phyloP scores from a whole-genome alignment of 257 asterid species.

The Vinca minor region DNA sequence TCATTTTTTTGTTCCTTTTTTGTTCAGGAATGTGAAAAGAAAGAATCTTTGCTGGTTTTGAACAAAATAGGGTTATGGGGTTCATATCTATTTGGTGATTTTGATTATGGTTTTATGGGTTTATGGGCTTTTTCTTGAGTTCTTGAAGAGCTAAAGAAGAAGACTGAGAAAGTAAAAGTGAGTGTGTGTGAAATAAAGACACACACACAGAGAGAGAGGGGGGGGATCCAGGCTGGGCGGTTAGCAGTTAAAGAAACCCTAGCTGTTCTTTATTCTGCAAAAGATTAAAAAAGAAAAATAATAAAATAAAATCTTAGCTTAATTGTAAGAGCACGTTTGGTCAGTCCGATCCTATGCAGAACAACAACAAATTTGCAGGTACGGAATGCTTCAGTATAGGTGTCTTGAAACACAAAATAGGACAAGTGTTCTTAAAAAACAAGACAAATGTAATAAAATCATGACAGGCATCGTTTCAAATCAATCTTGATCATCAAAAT shows the following conservation, averaged over 20 bases:
- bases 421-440: no score
- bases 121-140: not conserved
- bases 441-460: no score
- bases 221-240: not conserved
- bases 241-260: slow-evolving; percentile 6
- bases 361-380: no score
- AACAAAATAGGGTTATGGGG: not conserved
- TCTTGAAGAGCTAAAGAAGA: not conserved
- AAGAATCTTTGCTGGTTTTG: not conserved
- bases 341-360: no score
- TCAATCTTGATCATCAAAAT: no score
- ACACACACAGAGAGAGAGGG: not conserved
- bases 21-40: not conserved
- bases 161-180: not conserved
- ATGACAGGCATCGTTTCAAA: no score
- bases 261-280: no score
- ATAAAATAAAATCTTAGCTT: no score
- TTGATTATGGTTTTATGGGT: not conserved
- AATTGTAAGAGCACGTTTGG: no score
- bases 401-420: no score
- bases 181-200: not conserved
- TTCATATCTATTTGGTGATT: not conserved
- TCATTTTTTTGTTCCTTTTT: slow-evolving; percentile 5
- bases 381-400: no score
- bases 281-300: no score